Evolutionary conservation across 371 early-diverging fungal genomes (phyloP).

Genomic region (Mucor irregularis): DNA sequence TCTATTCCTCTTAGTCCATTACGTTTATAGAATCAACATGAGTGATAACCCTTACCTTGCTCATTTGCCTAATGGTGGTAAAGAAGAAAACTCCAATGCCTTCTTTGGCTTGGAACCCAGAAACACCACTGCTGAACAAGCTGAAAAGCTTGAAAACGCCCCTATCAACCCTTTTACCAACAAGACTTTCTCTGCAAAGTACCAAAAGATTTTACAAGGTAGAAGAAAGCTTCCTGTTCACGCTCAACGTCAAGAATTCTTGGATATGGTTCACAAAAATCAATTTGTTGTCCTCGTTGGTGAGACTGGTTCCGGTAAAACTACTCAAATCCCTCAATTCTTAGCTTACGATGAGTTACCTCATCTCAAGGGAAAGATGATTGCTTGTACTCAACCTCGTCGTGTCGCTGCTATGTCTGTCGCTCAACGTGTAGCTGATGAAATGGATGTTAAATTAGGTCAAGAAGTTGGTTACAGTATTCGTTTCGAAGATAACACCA

Average conservation of each 20-base stretch:
- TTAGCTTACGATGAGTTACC: conserved; percentile 90
- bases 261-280: conserved; percentile 56
- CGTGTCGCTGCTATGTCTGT: conserved; percentile 90
- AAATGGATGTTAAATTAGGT: conserved; percentile 49
- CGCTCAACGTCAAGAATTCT: conserved; percentile 61
- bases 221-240: conserved; percentile 62
- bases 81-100: conserved; percentile 21
- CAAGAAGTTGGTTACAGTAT: conserved; percentile 74
- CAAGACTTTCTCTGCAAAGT: conserved; percentile 75
- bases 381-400: conserved; percentile 94
- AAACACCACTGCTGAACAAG: conserved; percentile 74
- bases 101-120: conserved; percentile 59
- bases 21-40: conserved; percentile 10
- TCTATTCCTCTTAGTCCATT: neutral
- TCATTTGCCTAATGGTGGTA: conserved; percentile 47
- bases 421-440: conserved; percentile 74
- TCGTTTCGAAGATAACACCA: conserved; percentile 60
- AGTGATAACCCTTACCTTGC: conserved; percentile 68
- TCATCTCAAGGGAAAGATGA: conserved; percentile 79
- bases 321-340: conserved; percentile 95
- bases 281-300: conserved; percentile 70
- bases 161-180: conserved; percentile 80
- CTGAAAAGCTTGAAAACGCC: conserved; percentile 74
- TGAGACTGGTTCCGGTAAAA: conserved; percentile 85
- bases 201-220: conserved; percentile 66